Evolutionary conservation across 2,329 filamentous ascomycete genomes (phyloP).

Genomic region (Penicillium sp.): DNA sequence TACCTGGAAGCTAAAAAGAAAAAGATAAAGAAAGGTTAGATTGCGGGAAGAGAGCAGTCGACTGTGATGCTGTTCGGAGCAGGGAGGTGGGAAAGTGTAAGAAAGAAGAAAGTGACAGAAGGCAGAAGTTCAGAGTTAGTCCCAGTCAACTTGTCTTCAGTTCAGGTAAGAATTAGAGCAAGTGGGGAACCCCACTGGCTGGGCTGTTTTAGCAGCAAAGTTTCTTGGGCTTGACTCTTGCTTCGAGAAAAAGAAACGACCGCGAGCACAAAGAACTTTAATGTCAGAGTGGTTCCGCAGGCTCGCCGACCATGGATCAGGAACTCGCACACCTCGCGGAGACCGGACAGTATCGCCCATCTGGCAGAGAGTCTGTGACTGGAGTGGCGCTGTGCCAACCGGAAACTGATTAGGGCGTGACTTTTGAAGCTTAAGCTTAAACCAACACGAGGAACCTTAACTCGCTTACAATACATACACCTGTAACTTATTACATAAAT

Average conservation of each 20-base stretch:
- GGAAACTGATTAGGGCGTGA: constrained; percentile 38
- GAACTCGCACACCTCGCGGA: too few relatives aligned
- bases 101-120: constrained; percentile 7
- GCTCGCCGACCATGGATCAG: too few relatives aligned
- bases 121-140: background rate
- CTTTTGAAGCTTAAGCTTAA: constrained; percentile 51
- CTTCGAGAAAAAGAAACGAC: constrained; percentile 4
- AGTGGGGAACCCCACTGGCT: constrained; percentile 13
- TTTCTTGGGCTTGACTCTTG: background rate
- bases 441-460: constrained; percentile 50
- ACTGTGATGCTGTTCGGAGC: background rate
- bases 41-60: constrained; percentile 10
- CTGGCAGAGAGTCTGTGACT: constrained; percentile 20
- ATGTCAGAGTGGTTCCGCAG: background rate
- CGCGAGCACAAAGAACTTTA: constrained; percentile 2
- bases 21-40: background rate
- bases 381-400: constrained; percentile 18
- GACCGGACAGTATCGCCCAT: constrained; percentile 33
- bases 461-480: constrained; percentile 37
- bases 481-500: background rate
- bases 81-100: constrained; percentile 2
- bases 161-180: constrained; percentile 6
- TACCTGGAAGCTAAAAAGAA: background rate
- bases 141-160: too few relatives aligned
- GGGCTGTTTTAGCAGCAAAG: constrained; percentile 1